Evolutionary conservation across 2,329 filamentous ascomycete genomes (phyloP).

Genomic region (Calycina herbarum): DNA sequence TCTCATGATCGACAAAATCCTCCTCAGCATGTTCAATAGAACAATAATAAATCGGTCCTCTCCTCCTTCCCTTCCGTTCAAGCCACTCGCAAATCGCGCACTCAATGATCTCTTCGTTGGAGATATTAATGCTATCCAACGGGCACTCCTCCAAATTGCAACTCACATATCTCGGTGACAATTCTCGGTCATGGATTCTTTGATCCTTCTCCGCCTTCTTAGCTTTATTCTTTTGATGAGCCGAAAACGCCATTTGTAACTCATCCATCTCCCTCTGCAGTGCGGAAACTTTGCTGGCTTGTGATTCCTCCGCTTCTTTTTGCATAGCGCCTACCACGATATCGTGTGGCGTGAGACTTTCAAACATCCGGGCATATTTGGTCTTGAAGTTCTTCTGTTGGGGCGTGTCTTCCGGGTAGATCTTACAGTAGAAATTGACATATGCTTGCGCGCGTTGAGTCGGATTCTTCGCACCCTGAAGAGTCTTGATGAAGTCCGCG

Average conservation of each 20-base stretch:
- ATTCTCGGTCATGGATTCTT: slow-evolving; percentile 21
- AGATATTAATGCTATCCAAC: slow-evolving; percentile 26
- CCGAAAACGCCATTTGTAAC: slow-evolving; percentile 35
- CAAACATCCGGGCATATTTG: slow-evolving; percentile 35
- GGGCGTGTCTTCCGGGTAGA: slow-evolving; percentile 22
- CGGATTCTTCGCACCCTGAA: slow-evolving; percentile 26
- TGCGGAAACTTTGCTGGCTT: slow-evolving; percentile 22
- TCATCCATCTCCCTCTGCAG: slow-evolving; percentile 27
- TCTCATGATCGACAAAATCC: slow-evolving; percentile 32
- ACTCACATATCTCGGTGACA: slow-evolving; percentile 18
- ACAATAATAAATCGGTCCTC: slow-evolving; percentile 29
- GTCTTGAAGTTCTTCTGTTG: slow-evolving; percentile 33
- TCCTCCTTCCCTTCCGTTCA: slow-evolving; percentile 22
- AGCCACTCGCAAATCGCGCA: slow-evolving; percentile 37
- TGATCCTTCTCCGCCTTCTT: slow-evolving; percentile 32
- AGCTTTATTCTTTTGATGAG: slow-evolving; percentile 32
- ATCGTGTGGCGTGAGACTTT: slow-evolving; percentile 28
- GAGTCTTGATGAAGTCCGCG: slow-evolving; percentile 17
- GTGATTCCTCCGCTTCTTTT: slow-evolving; percentile 28
- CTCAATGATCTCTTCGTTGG: slow-evolving; percentile 26
- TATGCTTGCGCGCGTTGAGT: slow-evolving; percentile 32
- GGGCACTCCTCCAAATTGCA: slow-evolving; percentile 30
- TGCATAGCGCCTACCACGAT: slow-evolving; percentile 30
- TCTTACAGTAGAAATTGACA: slow-evolving; percentile 32
- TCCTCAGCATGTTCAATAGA: slow-evolving; percentile 31